A percentile compares a stretch with the other conserved stretches of the same genome.
phyloP scores from a whole-genome alignment of 768 basidiomycete species.

The Psilocybe azurescens region DNA sequence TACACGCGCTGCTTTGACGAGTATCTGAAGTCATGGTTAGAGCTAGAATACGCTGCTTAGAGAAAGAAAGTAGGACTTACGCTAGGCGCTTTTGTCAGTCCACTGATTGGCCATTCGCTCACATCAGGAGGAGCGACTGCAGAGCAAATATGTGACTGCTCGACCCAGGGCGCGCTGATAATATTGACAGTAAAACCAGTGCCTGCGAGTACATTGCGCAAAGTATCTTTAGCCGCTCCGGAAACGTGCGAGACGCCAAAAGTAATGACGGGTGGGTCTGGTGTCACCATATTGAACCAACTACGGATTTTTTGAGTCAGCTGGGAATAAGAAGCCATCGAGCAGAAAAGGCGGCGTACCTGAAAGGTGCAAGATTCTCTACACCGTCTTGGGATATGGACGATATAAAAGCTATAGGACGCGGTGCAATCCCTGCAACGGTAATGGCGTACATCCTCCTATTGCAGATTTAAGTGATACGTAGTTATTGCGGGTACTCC shows the following conservation, averaged over 20 bases:
- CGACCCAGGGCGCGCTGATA: constrained; percentile 72
- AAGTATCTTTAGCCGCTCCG: constrained; percentile 56
- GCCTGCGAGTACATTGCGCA: constrained; percentile 63
- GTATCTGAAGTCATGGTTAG: constrained; percentile 32
- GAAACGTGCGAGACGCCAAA: constrained; percentile 42
- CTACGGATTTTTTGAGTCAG: constrained; percentile 33
- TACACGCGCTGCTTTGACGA: constrained; percentile 59
- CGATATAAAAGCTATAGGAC: constrained; percentile 75
- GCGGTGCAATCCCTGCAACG: constrained; percentile 60
- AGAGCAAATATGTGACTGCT: constrained; percentile 57
- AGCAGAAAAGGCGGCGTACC: constrained; percentile 21
- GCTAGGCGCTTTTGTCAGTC: constrained; percentile 60
- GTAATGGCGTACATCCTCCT: constrained; percentile 51
- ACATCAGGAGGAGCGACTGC: constrained; percentile 56
- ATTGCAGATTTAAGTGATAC: not conserved
- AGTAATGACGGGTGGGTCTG: constrained; percentile 69
- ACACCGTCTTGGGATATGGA: constrained; percentile 55
- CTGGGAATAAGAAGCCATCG: not conserved
- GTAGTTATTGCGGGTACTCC: not conserved
- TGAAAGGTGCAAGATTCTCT: constrained; percentile 67
- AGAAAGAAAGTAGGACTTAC: constrained; percentile 39
- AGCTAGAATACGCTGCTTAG: not conserved
- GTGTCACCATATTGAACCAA: constrained; percentile 47
- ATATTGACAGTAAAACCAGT: constrained; percentile 77
- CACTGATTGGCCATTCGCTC: constrained; percentile 67